Base-by-base conservation (phyloP, 1,284 basidiomycete species). In the Ustilago cynodontis region DNA sequence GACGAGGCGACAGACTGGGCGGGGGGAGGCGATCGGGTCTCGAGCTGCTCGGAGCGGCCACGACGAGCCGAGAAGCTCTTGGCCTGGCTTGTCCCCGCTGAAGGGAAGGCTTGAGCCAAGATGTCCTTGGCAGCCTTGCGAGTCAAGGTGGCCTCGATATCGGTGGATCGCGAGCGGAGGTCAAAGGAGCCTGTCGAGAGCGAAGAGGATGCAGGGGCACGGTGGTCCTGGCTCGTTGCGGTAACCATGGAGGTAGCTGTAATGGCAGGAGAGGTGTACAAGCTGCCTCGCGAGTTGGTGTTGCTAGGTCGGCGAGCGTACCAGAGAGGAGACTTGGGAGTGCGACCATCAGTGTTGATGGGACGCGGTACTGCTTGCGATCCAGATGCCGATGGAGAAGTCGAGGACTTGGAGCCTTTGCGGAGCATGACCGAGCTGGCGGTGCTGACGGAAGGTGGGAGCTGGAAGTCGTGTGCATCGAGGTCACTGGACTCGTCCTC, bases 401-500 rank as follows among this genome's bases (percentile, higher is more conserved):
- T 41, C 8, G 69, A 73, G 20, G 65, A 51, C 63, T 58, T 68
- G 60, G 73, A 68, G 52, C 26, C 37, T 53, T 66, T 77, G 45
- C 71, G 77, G 41, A 81, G 71, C 63, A 81, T 75, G 22, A 81
- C 71, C 5, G 76, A 50, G 61, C 64, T 70, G 22, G 78, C 71
- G 14, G 71, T 69, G 57, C 69, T 71, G 71, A 80, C 65, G 24
- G 77, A 77, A 56, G 79, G 79, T 16, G 79, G 79, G n/a, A 81
- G 69, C 65, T 70, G 60, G 55, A 81, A 70, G 33, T 77, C 78
- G 57, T 73, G 60, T 3, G 78, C 68, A 47, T 81, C 79, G 26
- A 79, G 72, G 33, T 81, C 79, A 33, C 74, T 77, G n/a, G 71
- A 73, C 50, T 80, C 79, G 29, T 80, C 78, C 47, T 79, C 69